Evolutionary conservation across 306 rosid genomes (phyloP), one percentile per base, ranked within the genome.

Genomic region (Prunus padus): DNA sequence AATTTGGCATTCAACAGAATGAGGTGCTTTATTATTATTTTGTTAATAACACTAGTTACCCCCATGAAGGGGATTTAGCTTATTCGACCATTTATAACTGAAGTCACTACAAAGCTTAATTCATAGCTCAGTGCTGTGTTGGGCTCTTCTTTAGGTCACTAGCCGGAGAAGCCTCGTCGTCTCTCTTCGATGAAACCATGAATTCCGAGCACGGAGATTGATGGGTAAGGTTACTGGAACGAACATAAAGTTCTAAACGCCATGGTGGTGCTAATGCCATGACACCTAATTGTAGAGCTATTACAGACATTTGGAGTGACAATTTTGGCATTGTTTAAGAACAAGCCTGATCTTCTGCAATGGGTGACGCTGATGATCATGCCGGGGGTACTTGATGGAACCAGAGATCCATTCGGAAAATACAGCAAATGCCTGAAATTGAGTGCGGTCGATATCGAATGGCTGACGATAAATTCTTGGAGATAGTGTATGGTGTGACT

Each of bases 351-450:
- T 65, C 52, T 86, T 23, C 83, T 82, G 22, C 74, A 68, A 69
- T 86, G 87, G 77, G 84, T 81, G 69, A 78, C 78, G 82, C 71
- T 86, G 82, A 84, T 86, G 80, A 74, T 69, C 80, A 72, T 84
- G 76, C 59, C 81, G 13, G 88, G 91, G 66, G 71, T 31, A 57
- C 83, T 79, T 2, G 92, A 78, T n/a, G 94, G 92, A 63, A 86
- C 84, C 69, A 86, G 57, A 50, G 87, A 81, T 37, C 92, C 97
- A 61, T 86, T 87, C 28, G 91, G 91, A 45, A 81, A 80, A 60
- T 69, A 86, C 44, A 71, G 50, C 11, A 88, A 80, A 63, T 91
- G 90, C 47, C 37, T 76, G 73, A 84, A 83, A 30, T 79, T 30
- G 11, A 86, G 68, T 55, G 89, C 73, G 55, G 84, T 84, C 44